Evolutionary conservation across 352 stramenopile genomes (phyloP).

Genomic region (Globisporangium iwayamae): DNA sequence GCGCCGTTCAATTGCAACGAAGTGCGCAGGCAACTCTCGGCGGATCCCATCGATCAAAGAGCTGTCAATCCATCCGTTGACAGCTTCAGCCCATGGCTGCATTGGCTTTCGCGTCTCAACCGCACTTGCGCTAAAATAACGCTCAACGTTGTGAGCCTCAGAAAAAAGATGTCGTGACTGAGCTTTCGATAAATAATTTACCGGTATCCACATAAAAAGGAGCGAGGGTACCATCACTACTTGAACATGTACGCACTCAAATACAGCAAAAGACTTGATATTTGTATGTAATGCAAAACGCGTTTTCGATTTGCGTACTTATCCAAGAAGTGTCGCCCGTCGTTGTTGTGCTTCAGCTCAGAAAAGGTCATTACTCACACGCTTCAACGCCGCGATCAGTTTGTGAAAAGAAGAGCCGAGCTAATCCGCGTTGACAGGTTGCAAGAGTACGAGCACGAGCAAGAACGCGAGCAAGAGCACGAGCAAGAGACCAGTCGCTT

Average conservation of each 20-base stretch:
- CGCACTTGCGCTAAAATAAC: too few relatives aligned
- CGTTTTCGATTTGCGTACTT: neutral
- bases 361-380: conserved; percentile 2
- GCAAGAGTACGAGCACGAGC: too few relatives aligned
- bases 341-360: neutral
- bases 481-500: neutral
- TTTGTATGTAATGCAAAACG: too few relatives aligned
- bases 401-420: neutral
- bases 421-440: neutral
- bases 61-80: neutral
- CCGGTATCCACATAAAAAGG: too few relatives aligned
- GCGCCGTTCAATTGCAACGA: neutral
- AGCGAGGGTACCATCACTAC: neutral
- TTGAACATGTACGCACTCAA: neutral
- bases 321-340: neutral
- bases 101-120: too few relatives aligned
- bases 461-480: too few relatives aligned
- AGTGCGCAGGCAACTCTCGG: neutral
- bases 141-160: too few relatives aligned
- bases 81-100: neutral
- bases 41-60: neutral
- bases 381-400: neutral
- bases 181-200: too few relatives aligned
- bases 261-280: too few relatives aligned
- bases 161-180: too few relatives aligned